phyloP scores from a whole-genome alignment of 2,329 filamentous ascomycete species.

The Aureobasidium subglaciale region DNA sequence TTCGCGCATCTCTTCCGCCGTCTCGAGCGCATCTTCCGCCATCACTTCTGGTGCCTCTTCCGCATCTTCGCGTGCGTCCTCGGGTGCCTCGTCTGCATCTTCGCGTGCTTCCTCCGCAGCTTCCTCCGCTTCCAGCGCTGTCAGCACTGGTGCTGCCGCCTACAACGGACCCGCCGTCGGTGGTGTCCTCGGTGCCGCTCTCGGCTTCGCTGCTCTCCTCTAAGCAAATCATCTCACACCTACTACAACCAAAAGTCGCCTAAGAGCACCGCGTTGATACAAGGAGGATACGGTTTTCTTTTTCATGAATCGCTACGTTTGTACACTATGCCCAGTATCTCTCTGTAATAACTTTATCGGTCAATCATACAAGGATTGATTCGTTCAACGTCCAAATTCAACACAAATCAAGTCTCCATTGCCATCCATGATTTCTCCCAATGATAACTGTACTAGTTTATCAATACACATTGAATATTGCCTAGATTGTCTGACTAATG shows the following conservation, averaged over 20 bases:
- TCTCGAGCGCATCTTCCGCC: not conserved
- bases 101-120: not conserved
- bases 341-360: not conserved
- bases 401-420: too few species aligned
- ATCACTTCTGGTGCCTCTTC: not conserved
- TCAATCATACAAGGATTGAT: not conserved
- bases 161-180: conserved; percentile 4
- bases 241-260: not conserved
- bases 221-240: not conserved
- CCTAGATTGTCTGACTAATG: too few species aligned
- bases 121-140: not conserved
- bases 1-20: not conserved
- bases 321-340: conserved; percentile 2
- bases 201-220: conserved; percentile 16
- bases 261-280: not conserved
- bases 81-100: not conserved
- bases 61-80: not conserved
- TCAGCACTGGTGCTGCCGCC: conserved; percentile 12
- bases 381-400: too few species aligned
- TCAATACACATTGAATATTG: too few species aligned
- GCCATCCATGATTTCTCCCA: not conserved
- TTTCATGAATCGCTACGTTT: conserved; percentile 8
- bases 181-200: conserved; percentile 14
- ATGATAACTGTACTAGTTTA: not conserved
- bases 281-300: not conserved